phyloP scores from a whole-genome alignment of 192 early-diverging fungal genomes.

The Gaertneriomyces semiglobifer region DNA sequence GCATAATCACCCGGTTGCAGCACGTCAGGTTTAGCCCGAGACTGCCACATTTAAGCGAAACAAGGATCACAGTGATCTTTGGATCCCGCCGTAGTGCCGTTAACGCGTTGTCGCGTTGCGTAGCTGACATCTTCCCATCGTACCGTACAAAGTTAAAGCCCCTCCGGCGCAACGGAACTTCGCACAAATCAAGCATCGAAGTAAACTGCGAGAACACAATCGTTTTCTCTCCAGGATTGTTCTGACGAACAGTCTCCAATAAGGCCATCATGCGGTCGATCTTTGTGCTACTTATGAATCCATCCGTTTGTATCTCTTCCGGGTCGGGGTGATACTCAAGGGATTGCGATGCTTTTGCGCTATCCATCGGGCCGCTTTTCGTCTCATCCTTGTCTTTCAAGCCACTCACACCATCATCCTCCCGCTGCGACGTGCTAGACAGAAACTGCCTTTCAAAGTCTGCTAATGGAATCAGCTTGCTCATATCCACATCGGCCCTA shows the following conservation, averaged over 20 bases:
- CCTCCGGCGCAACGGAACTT: conserved; percentile 17
- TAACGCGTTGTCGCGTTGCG: conserved; percentile 21
- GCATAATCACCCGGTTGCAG: conserved; percentile 39
- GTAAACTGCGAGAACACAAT: conserved; percentile 47
- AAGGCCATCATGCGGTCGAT: conserved; percentile 35
- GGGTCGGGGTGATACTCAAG: too few species aligned
- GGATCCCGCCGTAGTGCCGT: conserved; percentile 17
- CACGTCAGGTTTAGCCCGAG: conserved; percentile 68
- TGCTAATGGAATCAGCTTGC: too few species aligned
- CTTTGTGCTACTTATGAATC: neutral
- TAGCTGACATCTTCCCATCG: conserved; percentile 25
- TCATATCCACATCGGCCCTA: too few species aligned
- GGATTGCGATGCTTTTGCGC: neutral
- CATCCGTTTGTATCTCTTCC: too few species aligned
- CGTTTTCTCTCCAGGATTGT: conserved; percentile 44
- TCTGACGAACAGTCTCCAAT: conserved; percentile 38
- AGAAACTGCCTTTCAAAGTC: too few species aligned
- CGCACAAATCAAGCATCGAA: conserved; percentile 39
- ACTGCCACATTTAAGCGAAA: conserved; percentile 65
- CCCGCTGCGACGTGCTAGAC: too few species aligned
- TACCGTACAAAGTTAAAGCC: conserved; percentile 36
- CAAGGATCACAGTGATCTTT: conserved; percentile 49
- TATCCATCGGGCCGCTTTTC: too few species aligned
- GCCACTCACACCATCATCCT: too few species aligned
- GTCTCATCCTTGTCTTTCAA: too few species aligned